A percentile compares a stretch with the other conserved stretches of the same genome.
Conservation (phyloP, 192 early-diverging fungal species). For the Coemansia sp. region DNA sequence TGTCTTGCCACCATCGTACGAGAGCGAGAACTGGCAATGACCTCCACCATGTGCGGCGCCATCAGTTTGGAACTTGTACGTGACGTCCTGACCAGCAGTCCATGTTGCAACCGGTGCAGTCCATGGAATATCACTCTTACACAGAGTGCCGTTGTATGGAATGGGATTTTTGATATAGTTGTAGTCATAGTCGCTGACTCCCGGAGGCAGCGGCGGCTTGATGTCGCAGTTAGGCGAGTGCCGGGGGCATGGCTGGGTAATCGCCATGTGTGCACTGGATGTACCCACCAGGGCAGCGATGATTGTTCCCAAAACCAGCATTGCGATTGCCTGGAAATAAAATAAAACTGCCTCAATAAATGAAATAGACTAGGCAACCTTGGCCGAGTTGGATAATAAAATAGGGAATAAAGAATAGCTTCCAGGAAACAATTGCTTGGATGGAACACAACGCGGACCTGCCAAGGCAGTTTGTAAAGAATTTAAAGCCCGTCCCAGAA, state of each 20-base stretch:
- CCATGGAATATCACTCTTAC: not conserved
- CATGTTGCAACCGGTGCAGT: slow-evolving; percentile 24
- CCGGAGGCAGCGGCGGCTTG: not conserved
- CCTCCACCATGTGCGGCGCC: slow-evolving; percentile 52
- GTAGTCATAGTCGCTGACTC: not conserved
- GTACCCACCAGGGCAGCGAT: slow-evolving; percentile 6
- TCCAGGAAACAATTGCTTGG: too few relatives aligned
- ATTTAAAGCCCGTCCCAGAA: too few relatives aligned
- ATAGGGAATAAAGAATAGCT: too few relatives aligned
- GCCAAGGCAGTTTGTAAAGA: too few relatives aligned
- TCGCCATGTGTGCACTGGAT: slow-evolving; percentile 18
- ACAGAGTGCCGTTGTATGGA: not conserved
- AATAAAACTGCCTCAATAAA: too few relatives aligned
- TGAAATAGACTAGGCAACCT: too few relatives aligned
- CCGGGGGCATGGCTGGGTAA: slow-evolving; percentile 33
- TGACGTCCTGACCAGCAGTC: slow-evolving; percentile 37
- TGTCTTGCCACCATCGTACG: slow-evolving; percentile 50
- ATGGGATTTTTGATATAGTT: not conserved
- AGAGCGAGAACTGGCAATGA: slow-evolving; percentile 59
- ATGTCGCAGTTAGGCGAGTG: slow-evolving; percentile 21
- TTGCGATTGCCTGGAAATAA: too few relatives aligned
- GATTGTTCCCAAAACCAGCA: too few relatives aligned
- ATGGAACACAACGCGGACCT: too few relatives aligned
- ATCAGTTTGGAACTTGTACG: slow-evolving; percentile 30
- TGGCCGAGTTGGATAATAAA: too few relatives aligned